Conservation (phyloP, 345 rosid genomes). For the Syzygium aromaticum region DNA sequence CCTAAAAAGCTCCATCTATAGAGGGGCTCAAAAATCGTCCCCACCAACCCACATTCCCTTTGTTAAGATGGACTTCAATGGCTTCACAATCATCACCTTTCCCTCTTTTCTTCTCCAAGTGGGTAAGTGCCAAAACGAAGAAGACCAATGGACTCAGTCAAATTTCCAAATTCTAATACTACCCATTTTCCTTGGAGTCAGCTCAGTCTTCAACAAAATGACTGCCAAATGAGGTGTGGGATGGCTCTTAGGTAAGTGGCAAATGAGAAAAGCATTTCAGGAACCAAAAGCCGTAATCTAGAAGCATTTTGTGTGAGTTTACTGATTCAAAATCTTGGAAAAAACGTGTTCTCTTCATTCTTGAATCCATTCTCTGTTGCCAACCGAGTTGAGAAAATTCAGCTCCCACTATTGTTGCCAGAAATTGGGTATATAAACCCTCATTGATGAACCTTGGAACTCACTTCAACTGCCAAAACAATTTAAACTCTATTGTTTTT, state of each 20-base stretch:
- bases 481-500: neutral
- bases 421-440: neutral
- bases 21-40: neutral
- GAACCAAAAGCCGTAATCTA: neutral
- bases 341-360: neutral
- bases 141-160: neutral
- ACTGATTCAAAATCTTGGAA: neutral
- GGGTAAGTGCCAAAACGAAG: neutral
- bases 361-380: neutral
- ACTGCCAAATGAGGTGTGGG: neutral
- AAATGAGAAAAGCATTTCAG: neutral
- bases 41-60: neutral
- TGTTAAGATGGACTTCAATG: neutral
- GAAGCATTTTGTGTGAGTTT: neutral
- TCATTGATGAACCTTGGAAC: neutral
- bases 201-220: neutral
- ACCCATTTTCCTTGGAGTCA: neutral
- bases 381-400: neutral
- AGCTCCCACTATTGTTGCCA: neutral
- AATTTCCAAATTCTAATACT: neutral
- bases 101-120: neutral
- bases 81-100: neutral
- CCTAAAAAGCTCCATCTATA: neutral
- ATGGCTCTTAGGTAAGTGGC: neutral
- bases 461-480: neutral